Percentiles rank a stretch among this genome's conserved stretches.
Evolutionary conservation across 495 filamentous ascomycete genomes (phyloP).

Genomic region (Penicillium tannophilum): DNA sequence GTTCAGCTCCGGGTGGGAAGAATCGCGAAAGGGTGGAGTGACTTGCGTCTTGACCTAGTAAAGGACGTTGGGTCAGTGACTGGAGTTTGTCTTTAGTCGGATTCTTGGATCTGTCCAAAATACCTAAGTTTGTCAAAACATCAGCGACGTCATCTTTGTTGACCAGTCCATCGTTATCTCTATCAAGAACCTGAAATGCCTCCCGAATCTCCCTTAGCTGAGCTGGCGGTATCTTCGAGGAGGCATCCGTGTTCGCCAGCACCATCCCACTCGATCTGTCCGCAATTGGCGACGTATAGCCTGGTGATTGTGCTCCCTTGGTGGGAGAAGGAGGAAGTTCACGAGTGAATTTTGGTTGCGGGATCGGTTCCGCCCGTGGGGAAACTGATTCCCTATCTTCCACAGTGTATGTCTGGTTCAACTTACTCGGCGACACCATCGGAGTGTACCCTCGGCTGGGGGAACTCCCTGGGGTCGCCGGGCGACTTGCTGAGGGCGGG

Average conservation of each 20-base stretch:
- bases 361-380: slow-evolving; percentile 34
- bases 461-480: slow-evolving; percentile 47
- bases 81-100: background rate
- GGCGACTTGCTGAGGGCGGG: slow-evolving; percentile 43
- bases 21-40: slow-evolving; percentile 65
- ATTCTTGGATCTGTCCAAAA: background rate
- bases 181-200: slow-evolving; percentile 83
- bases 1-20: slow-evolving; percentile 68
- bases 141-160: slow-evolving; percentile 76
- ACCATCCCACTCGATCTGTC: slow-evolving; percentile 30
- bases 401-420: slow-evolving; percentile 52
- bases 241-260: slow-evolving; percentile 46
- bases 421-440: slow-evolving; percentile 48
- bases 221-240: slow-evolving; percentile 64
- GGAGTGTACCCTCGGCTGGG: slow-evolving; percentile 47
- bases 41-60: slow-evolving; percentile 57
- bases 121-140: slow-evolving; percentile 70
- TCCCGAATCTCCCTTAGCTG: slow-evolving; percentile 78
- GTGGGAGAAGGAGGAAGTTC: slow-evolving; percentile 49
- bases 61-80: background rate
- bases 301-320: slow-evolving; percentile 37
- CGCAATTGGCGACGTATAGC: slow-evolving; percentile 29
- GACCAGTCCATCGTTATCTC: slow-evolving; percentile 75
- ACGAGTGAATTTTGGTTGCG: slow-evolving; percentile 43
- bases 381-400: slow-evolving; percentile 37